A percentile compares a stretch with the other conserved stretches of the same genome.
Conservation (phyloP, 768 basidiomycete genomes). For the Hericium erinaceus region DNA sequence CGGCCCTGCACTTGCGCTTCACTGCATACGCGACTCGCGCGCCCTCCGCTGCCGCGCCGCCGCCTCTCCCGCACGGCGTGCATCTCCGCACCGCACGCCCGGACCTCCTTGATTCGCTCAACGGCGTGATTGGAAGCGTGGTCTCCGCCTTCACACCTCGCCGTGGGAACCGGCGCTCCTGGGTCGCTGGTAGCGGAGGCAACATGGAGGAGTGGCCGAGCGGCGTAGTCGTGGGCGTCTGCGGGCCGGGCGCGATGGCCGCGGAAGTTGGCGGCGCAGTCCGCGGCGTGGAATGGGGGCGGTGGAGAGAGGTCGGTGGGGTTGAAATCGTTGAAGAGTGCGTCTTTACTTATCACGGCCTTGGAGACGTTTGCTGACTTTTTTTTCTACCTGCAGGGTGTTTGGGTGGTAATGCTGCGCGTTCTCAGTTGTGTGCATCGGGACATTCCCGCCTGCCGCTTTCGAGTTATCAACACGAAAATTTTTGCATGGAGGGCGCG, state of each 20-base stretch:
- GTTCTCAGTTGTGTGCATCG: too few species aligned
- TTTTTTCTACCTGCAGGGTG: not conserved
- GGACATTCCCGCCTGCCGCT: too few species aligned
- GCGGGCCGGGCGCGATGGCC: conserved; percentile 29
- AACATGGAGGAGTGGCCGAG: conserved; percentile 1
- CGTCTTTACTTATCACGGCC: not conserved
- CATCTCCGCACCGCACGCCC: conserved; percentile 17
- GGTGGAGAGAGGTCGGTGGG: conserved; percentile 12
- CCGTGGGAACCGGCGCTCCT: too few species aligned
- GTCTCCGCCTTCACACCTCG: not conserved
- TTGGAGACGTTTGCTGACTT: not conserved
- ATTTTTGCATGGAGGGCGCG: too few species aligned
- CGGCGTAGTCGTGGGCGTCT: conserved; percentile 32
- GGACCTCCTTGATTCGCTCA: conserved; percentile 11
- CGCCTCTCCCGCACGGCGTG: conserved; percentile 20
- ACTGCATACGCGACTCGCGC: conserved; percentile 38
- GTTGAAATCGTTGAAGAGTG: not conserved
- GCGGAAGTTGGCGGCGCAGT: conserved; percentile 27
- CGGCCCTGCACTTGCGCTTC: conserved; percentile 26
- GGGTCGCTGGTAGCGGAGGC: not conserved
- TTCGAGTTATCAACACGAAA: too few species aligned
- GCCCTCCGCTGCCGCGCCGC: conserved; percentile 13
- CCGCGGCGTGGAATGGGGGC: conserved; percentile 18
- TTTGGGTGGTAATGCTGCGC: not conserved
- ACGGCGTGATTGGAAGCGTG: conserved; percentile 17